These are phyloP conservation scores for Ilyonectria destructans DNA, from an alignment of 2,329 filamentous ascomycete species.

Conservation along the genomic window DNA sequence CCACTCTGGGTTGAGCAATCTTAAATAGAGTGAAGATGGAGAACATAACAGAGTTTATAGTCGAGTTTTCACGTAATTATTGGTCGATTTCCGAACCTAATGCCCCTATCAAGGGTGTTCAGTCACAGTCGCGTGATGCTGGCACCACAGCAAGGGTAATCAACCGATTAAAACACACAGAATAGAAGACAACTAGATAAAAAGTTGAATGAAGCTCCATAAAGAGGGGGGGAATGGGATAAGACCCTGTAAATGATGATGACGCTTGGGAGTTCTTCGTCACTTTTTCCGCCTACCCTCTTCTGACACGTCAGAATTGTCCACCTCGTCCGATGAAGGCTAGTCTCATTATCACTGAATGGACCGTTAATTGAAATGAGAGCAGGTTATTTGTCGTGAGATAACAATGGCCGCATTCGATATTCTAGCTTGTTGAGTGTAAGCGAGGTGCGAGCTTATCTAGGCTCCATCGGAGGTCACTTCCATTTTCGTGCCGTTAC, in stretches of 20 bases:
- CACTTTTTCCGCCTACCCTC: neutral
- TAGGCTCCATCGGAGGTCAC: slow-evolving; percentile 16
- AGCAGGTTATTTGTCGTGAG: slow-evolving; percentile 6
- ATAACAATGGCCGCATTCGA: neutral
- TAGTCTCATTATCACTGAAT: neutral
- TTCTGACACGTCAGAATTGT: neutral
- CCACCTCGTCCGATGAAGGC: neutral
- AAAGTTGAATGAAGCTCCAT: neutral
- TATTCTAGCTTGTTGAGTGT: neutral
- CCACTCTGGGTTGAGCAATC: neutral
- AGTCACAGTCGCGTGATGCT: slow-evolving; percentile 20
- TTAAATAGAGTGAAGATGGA: neutral
- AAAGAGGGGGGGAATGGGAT: neutral
- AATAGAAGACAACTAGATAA: neutral
- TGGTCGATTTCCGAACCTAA: neutral
- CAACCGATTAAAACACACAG: slow-evolving; percentile 14
- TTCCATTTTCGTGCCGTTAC: slow-evolving; percentile 16
- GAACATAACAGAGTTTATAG: neutral
- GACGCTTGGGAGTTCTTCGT: neutral
- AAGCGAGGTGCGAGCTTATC: slow-evolving; percentile 23
- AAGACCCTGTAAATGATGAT: neutral
- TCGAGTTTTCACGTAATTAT: neutral
- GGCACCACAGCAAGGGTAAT: slow-evolving; percentile 24
- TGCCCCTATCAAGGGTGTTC: slow-evolving; percentile 1
- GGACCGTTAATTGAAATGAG: neutral